Base-by-base conservation (phyloP, 495 filamentous ascomycete genomes). In the Hypoxylon cercidicola region DNA sequence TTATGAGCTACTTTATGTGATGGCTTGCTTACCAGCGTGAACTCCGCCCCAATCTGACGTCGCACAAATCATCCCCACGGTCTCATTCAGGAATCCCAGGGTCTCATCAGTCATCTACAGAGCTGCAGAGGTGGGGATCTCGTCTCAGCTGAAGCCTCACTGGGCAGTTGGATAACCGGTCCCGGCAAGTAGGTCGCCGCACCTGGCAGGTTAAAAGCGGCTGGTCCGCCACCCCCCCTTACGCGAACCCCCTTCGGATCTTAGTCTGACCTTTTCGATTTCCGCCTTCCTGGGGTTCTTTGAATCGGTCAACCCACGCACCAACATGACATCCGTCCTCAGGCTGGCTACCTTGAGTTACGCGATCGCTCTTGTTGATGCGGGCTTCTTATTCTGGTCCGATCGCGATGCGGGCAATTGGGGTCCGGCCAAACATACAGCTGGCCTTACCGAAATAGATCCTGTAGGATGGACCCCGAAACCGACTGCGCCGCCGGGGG, bases 331-430 rank as follows among this genome's bases (percentile, higher is more conserved):
- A 66, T 66, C 62, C 59, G 69, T 58, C 62, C 62, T 69, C 59
- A 70, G 69, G 69, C 67, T 74, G 71, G 70, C 68, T 40, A 47
- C 66, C 55, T 63, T 71, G 65, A 69, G 65, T 66, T 72, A 62
- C 49, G 69, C 69, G 65, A 64, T 72, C 51, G 63, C 65, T 45
- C 50, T 41, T 54, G 63, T 65, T 47, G 50, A 74, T 58, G 71
- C 65, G 28, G 59, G 58, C 59, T 59, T 64, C 47, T 62, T 54
- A 34, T 58, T 45, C 40, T 54, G 57, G 39, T 18, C 50, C 46
- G 61, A 39, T 52, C 32, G 21, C 54, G 37, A 62, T 65, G 60
- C 60, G 54, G 62, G 64, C 39, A 60, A 62, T 71, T 72, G 71
- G 71, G 63, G 62, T 60, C 65, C 71, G 69, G 62, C 64, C 48